Evolutionary conservation across 306 rosid genomes (phyloP).

Genomic region (Gillenia trifoliata): DNA sequence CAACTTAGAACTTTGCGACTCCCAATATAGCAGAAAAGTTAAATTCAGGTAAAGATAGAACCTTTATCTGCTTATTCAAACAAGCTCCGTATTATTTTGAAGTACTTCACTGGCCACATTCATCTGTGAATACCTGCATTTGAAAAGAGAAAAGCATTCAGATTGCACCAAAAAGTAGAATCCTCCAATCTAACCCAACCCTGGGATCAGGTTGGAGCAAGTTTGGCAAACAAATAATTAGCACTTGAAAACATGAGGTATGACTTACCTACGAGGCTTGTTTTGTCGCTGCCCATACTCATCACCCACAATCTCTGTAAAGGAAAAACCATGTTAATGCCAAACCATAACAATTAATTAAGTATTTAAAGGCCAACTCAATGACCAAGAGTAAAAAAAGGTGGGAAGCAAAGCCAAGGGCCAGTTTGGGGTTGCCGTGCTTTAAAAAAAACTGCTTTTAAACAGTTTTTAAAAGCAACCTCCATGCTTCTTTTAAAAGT

Average conservation of each 20-base stretch:
- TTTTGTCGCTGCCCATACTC: constrained; percentile 87
- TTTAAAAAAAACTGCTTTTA: too few relatives aligned
- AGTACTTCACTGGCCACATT: constrained; percentile 75
- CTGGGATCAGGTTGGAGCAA: background rate
- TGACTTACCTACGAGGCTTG: constrained; percentile 85
- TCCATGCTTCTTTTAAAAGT: too few relatives aligned
- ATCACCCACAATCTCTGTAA: constrained; percentile 60
- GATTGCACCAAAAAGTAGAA: constrained; percentile 8
- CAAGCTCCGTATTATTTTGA: constrained; percentile 46
- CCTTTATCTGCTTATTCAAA: constrained; percentile 68
- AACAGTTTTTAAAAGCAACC: too few relatives aligned
- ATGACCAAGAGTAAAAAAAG: background rate
- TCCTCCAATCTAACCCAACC: background rate
- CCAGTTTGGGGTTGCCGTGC: too few relatives aligned
- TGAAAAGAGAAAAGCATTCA: constrained; percentile 3
- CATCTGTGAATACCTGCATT: constrained; percentile 95
- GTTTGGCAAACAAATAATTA: background rate
- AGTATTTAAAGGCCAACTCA: background rate
- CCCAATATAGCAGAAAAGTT: constrained; percentile 18
- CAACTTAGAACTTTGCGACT: constrained; percentile 30
- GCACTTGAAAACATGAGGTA: background rate
- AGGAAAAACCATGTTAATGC: constrained; percentile 8
- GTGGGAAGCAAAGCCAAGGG: background rate
- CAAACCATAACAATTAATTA: background rate
- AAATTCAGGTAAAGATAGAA: constrained; percentile 20